phyloP scores from a whole-genome alignment of 163 green algal species.

The Scenedesmus sp. region DNA sequence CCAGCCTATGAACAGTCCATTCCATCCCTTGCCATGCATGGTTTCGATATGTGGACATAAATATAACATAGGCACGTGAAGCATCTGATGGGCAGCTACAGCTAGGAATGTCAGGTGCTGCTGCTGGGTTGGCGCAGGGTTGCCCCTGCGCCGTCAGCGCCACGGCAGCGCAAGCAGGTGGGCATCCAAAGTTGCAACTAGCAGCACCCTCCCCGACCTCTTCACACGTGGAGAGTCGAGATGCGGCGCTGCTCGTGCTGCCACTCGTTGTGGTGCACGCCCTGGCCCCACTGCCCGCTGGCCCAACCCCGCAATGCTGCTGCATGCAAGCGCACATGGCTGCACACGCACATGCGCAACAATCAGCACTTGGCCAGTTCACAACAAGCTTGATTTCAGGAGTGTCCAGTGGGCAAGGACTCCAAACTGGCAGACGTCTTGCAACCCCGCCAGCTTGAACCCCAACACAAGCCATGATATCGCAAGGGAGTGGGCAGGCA shows the following conservation, averaged over 20 bases:
- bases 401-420: not conserved
- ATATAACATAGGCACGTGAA: not conserved
- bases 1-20: no score
- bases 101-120: not conserved
- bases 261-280: not conserved
- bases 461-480: constrained; percentile 1
- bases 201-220: no score
- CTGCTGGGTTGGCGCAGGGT: not conserved
- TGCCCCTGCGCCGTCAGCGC: not conserved
- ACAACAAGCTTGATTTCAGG: not conserved
- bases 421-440: not conserved
- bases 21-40: no score
- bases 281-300: not conserved
- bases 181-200: no score
- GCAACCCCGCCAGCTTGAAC: not conserved
- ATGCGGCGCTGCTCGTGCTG: not conserved
- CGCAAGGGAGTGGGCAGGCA: not conserved
- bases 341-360: not conserved
- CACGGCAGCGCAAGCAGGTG: constrained; percentile 1
- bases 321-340: not conserved
- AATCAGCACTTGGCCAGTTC: not conserved
- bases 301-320: not conserved
- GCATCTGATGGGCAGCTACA: no score
- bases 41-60: no score
- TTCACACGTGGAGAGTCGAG: no score